Conservation (phyloP, 2,329 filamentous ascomycete species). For the Colletotrichum lindemuthianum region DNA sequence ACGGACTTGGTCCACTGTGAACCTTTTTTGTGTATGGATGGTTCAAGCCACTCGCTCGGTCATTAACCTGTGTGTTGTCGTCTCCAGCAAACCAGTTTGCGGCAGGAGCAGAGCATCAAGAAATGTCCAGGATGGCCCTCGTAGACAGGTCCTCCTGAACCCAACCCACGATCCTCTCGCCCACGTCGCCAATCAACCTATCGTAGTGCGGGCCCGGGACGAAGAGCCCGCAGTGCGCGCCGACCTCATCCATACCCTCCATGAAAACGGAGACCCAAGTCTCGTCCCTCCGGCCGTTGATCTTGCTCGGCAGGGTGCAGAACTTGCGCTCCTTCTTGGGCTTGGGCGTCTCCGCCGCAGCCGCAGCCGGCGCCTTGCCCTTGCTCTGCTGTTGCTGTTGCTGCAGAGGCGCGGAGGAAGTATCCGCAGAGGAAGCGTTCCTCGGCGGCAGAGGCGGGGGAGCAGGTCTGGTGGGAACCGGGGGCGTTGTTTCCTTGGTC, state of each 20-base stretch:
- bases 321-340: conserved; percentile 76
- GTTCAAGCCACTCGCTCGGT: too few relatives aligned
- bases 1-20: too few relatives aligned
- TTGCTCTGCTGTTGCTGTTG: conserved; percentile 34
- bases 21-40: too few relatives aligned
- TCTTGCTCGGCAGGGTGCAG: conserved; percentile 73
- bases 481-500: not conserved
- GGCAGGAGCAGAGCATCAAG: conserved; percentile 5
- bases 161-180: conserved; percentile 74
- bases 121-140: conserved; percentile 49
- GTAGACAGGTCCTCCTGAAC: conserved; percentile 68
- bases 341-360: conserved; percentile 39
- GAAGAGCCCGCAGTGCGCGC: conserved; percentile 86
- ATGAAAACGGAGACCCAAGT: conserved; percentile 85
- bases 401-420: too few relatives aligned
- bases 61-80: too few relatives aligned
- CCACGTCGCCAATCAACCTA: conserved; percentile 78
- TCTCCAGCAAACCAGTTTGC: too few relatives aligned
- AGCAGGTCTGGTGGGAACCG: too few relatives aligned
- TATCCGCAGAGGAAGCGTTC: conserved; percentile 7
- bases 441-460: conserved; percentile 6
- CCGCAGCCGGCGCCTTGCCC: conserved; percentile 27
- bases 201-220: conserved; percentile 79
- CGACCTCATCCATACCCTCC: conserved; percentile 85
- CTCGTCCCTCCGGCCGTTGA: conserved; percentile 67